Conservation (phyloP, 345 rosid genomes). For the Brassica carinata region DNA sequence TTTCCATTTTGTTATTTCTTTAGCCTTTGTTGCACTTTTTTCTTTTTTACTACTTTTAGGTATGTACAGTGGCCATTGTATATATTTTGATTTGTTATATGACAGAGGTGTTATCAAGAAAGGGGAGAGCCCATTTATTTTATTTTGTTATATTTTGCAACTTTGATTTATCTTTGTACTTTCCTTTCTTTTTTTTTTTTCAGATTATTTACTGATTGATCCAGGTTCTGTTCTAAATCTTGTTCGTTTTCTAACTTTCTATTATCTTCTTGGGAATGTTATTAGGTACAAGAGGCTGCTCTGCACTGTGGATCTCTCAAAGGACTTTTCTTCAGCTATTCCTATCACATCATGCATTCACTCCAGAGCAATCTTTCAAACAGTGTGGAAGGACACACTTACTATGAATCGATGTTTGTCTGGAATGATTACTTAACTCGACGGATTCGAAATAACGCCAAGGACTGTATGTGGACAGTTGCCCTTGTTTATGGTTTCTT, state of each 20-base stretch:
- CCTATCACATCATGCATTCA: conserved; percentile 79
- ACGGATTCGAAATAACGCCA: conserved; percentile 60
- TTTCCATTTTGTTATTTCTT: conserved; percentile 30
- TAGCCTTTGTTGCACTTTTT: conserved; percentile 45
- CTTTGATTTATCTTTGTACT: conserved; percentile 19
- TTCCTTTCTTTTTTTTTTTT: conserved; percentile 19
- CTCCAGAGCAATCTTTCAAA: conserved; percentile 75
- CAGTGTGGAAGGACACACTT: conserved; percentile 48
- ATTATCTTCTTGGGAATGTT: conserved; percentile 42
- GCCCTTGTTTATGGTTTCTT: conserved; percentile 94
- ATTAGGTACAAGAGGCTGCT: conserved; percentile 97
- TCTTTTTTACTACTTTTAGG: conserved; percentile 48
- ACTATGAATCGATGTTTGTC: conserved; percentile 82
- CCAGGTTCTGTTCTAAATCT: conserved; percentile 44
- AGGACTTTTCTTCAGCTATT: conserved; percentile 98
- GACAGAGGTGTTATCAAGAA: conserved; percentile 66
- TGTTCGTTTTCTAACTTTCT: conserved; percentile 29
- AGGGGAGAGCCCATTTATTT: conserved; percentile 47
- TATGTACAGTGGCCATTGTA: conserved; percentile 65
- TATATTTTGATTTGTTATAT: conserved; percentile 57
- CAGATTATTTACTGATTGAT: conserved; percentile 29
- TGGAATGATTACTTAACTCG: conserved; percentile 95
- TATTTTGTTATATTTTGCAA: conserved; percentile 12
- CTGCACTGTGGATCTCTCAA: conserved; percentile 84
- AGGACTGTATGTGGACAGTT: conserved; percentile 84